Base-by-base conservation (phyloP, 495 filamentous ascomycete species). In the Neurospora sp. region DNA sequence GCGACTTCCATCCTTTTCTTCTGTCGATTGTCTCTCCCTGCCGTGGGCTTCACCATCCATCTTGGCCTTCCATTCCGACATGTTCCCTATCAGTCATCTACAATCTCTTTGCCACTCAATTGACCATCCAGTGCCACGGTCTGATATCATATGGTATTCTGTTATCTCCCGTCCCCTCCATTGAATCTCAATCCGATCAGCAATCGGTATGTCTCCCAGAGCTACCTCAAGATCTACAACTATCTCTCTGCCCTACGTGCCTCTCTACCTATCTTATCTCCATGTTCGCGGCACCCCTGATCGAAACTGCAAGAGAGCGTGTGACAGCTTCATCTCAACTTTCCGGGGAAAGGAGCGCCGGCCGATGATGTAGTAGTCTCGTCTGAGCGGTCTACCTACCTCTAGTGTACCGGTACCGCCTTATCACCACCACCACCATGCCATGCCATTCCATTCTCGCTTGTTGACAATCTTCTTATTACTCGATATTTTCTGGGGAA, bases 51-150 rank as follows among this genome's bases (percentile, higher is more conserved):
- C 38, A 9, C 40, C 35, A 5, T 40, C 45, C 44, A 40, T 73
- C n/a, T 44, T 42, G 37, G 20, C 37, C 73, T 31, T 31, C 22
- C 45, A 2, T 53, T 27, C 16, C 45, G 18, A 27, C 41, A 27
- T 61, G 61, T 39, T 20, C 68, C 68, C 22, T 39, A 48, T 71
- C 53, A 61, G 53, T 74, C 70, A 48, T 41, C 44, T 48, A 71
- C 45, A 9, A 18, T 40, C 9, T 71, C 40, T 27, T 27, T 16
- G 27, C 27, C 27, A 31, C 27, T 31, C 27, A 27, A 59, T 35
- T 65, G 53, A 53, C 45, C 14, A 35, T 65, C 27, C 27, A 18
- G 53, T 61, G 53, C 1, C 53, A 61, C 53, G 22, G 53, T 61
- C 53, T 61, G 22, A 61, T 61, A 61, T 61, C 12, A 61, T 61